Evolutionary conservation across 1,139 yeast genomes (phyloP).

Genomic region (Hansenula lynferdii): DNA sequence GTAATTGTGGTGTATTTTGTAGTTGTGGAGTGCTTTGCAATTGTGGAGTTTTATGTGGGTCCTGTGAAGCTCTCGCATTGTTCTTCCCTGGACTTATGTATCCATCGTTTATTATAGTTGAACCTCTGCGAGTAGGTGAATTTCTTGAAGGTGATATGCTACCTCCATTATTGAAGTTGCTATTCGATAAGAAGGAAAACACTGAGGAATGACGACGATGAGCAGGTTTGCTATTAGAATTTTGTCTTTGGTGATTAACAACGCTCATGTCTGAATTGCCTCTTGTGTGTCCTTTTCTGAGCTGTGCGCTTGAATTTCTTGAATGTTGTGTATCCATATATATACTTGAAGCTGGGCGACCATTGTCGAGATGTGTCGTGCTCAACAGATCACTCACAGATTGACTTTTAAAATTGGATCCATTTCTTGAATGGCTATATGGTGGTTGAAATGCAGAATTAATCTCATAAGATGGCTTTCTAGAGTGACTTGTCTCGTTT

Average conservation of each 20-base stretch:
- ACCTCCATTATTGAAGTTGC: conserved; percentile 6
- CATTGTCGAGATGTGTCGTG: conserved; percentile 6
- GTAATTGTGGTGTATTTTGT: neutral
- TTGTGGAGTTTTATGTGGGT: neutral
- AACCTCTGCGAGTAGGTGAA: conserved; percentile 13
- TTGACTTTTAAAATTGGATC: conserved; percentile 15
- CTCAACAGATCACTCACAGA: conserved; percentile 18
- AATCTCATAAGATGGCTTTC: conserved; percentile 24
- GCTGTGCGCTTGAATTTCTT: conserved; percentile 18
- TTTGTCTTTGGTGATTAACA: conserved; percentile 3
- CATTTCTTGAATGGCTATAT: conserved; percentile 12
- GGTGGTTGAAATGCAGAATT: conserved; percentile 14
- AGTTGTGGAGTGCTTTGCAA: neutral
- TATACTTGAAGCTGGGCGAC: conserved; percentile 24
- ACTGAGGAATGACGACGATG: conserved; percentile 41
- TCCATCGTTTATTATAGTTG: conserved; percentile 5
- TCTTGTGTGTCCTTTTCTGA: conserved; percentile 14
- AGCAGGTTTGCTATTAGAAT: conserved; percentile 4
- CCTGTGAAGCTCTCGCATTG: neutral
- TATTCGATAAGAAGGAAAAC: conserved; percentile 36
- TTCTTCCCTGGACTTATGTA: conserved; percentile 1
- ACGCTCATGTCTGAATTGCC: conserved; percentile 15
- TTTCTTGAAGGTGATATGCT: conserved; percentile 8
- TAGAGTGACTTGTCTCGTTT: conserved; percentile 19
- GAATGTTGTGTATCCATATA: conserved; percentile 21